Conservation (phyloP, 164 flowering plant genomes). For the Akebia trifoliata region DNA sequence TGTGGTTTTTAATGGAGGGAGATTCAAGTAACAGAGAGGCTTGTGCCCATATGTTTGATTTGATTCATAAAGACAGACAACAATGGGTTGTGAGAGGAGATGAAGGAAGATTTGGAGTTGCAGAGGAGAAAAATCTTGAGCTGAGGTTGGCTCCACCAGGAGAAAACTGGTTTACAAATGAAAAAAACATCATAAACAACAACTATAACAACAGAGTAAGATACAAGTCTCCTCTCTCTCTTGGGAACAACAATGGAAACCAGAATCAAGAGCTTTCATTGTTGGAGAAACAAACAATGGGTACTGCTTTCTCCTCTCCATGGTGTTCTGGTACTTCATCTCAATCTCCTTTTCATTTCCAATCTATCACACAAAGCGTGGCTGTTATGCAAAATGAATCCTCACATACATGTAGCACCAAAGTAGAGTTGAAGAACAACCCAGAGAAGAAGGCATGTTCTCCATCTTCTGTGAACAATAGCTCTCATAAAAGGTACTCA, state of each 20-base stretch:
- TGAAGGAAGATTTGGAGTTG: conserved; percentile 20
- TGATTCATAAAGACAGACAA: conserved; percentile 45
- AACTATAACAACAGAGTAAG: not conserved
- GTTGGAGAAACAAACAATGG: conserved; percentile 12
- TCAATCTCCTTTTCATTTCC: conserved; percentile 32
- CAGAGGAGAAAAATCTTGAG: conserved; percentile 71
- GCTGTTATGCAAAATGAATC: conserved; percentile 43
- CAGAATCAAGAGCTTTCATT: too few relatives aligned
- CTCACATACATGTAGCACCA: conserved; percentile 44
- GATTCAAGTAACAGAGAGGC: conserved; percentile 30
- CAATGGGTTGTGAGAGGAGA: conserved; percentile 37
- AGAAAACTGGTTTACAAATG: conserved; percentile 36
- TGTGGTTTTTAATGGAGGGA: conserved; percentile 50
- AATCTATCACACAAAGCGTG: conserved; percentile 21
- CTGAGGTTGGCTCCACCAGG: conserved; percentile 87
- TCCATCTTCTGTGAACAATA: conserved; percentile 48
- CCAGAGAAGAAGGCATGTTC: conserved; percentile 48
- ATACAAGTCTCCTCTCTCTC: too few relatives aligned
- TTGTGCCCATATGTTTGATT: conserved; percentile 45
- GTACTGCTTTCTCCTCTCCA: conserved; percentile 14
- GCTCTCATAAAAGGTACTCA: conserved; percentile 73
- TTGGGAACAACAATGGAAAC: too few relatives aligned
- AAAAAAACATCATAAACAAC: too few relatives aligned
- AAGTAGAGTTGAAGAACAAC: conserved; percentile 36
- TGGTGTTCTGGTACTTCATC: conserved; percentile 16